Evolutionary conservation across 2,329 filamentous ascomycete species (phyloP).

Genomic region (Diaporthe longicolla): DNA sequence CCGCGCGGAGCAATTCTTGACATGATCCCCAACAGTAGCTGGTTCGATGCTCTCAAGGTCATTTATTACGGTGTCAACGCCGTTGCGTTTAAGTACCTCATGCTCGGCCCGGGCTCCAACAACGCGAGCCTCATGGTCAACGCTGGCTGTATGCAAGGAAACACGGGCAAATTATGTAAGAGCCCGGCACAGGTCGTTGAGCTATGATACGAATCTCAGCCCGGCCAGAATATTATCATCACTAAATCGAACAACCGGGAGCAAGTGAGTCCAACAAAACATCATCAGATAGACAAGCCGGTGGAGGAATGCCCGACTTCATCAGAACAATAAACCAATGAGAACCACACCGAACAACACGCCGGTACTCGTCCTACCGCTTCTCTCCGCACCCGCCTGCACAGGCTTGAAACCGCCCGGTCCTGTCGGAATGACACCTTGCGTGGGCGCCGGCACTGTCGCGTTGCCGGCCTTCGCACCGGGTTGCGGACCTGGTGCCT

Average conservation of each 20-base stretch:
- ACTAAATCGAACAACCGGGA: background rate
- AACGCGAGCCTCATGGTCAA: conserved; percentile 69
- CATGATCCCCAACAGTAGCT: conserved; percentile 59
- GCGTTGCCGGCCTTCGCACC: conserved; percentile 3
- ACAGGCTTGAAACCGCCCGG: conserved; percentile 22
- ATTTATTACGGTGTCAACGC: conserved; percentile 61
- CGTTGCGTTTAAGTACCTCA: conserved; percentile 69
- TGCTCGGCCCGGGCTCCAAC: conserved; percentile 66
- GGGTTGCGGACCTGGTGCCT: background rate
- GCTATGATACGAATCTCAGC: conserved; percentile 46
- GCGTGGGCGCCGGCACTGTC: conserved; percentile 30
- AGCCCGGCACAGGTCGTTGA: conserved; percentile 53
- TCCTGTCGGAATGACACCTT: background rate
- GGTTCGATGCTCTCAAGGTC: conserved; percentile 62
- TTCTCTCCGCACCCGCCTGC: conserved; percentile 29
- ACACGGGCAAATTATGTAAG: conserved; percentile 63
- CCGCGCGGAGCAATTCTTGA: conserved; percentile 61
- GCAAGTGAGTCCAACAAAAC: background rate
- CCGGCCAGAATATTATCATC: background rate
- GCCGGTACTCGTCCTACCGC: background rate
- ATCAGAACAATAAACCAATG: conserved; percentile 5
- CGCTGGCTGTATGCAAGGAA: conserved; percentile 69
- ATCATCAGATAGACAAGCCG: background rate
- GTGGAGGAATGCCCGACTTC: background rate
- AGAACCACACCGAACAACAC: conserved; percentile 12